Evolutionary conservation across 2,329 filamentous ascomycete genomes (phyloP).

Genomic region (Cladorrhinum sp.): DNA sequence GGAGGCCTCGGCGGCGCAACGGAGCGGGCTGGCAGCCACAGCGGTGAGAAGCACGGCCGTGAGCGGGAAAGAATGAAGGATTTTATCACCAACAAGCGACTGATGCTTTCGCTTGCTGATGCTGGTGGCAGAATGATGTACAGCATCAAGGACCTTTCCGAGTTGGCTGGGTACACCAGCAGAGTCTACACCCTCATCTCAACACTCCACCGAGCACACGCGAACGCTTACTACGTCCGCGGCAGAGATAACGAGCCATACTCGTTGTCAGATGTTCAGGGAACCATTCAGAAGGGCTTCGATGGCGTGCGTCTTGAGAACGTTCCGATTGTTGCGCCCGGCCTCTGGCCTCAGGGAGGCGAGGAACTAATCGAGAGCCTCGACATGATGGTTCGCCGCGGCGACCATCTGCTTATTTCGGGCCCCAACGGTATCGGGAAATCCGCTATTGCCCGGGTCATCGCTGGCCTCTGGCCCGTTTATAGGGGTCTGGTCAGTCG

Average conservation of each 20-base stretch:
- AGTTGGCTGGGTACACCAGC: slow-evolving; percentile 92
- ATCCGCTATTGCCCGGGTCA: slow-evolving; percentile 79
- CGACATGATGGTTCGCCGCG: slow-evolving; percentile 82
- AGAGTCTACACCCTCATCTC: slow-evolving; percentile 94
- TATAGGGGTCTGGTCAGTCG: slow-evolving; percentile 90
- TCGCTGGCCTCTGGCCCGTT: slow-evolving; percentile 92
- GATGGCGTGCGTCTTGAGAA: slow-evolving; percentile 92
- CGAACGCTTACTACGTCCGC: slow-evolving; percentile 76
- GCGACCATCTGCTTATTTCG: slow-evolving; percentile 91
- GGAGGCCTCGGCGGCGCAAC: slow-evolving; percentile 74
- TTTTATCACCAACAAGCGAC: slow-evolving; percentile 97
- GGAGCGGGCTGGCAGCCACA: slow-evolving; percentile 54
- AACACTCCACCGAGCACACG: slow-evolving; percentile 89
- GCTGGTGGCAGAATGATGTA: slow-evolving; percentile 99
- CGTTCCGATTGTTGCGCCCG: slow-evolving; percentile 87
- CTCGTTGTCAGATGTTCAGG: slow-evolving; percentile 86
- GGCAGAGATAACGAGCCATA: slow-evolving; percentile 74
- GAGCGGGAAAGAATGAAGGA: slow-evolving; percentile 92
- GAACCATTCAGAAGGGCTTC: slow-evolving; percentile 90
- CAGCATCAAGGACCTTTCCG: slow-evolving; percentile 95
- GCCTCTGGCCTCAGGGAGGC: slow-evolving; percentile 82
- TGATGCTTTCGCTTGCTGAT: slow-evolving; percentile 96
- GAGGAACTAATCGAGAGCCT: slow-evolving; percentile 88
- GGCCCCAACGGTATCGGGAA: slow-evolving; percentile 95
- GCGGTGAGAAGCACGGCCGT: slow-evolving; percentile 51